These are phyloP conservation scores for Linum lewisii DNA, from an alignment of 345 rosid species.

Conservation along the genomic window DNA sequence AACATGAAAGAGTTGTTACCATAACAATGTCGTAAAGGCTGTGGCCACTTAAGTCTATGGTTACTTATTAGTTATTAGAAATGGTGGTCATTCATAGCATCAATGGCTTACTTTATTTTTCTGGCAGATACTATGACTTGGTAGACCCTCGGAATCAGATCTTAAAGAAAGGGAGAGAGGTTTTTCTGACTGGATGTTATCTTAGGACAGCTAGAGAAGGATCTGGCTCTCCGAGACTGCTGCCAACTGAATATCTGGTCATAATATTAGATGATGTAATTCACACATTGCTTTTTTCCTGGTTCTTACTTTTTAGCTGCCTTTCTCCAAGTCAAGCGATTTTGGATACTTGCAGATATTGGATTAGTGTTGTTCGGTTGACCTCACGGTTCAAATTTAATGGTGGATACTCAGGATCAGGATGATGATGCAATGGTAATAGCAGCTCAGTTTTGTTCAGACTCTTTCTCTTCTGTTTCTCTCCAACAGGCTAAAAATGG, in stretches of 20 bases:
- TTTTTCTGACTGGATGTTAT: conserved; percentile 81
- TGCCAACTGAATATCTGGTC: conserved; percentile 92
- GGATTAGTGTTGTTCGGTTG: conserved; percentile 3
- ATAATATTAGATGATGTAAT: conserved; percentile 78
- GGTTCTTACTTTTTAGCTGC: conserved; percentile 5
- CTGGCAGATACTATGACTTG: conserved; percentile 66
- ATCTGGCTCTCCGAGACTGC: conserved; percentile 63
- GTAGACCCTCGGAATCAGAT: conserved; percentile 65
- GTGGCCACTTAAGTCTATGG: too few species aligned
- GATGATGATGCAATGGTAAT: conserved; percentile 78
- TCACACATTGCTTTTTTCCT: conserved; percentile 1
- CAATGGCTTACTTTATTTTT: not conserved
- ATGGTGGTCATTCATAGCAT: too few species aligned
- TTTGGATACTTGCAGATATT: not conserved
- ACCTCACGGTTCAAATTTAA: conserved; percentile 9
- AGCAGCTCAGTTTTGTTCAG: conserved; percentile 78
- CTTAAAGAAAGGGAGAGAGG: conserved; percentile 75
- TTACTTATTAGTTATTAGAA: too few species aligned
- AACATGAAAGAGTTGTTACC: too few species aligned
- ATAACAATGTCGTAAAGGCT: too few species aligned
- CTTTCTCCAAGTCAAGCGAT: conserved; percentile 1
- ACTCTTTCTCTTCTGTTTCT: conserved; percentile 77
- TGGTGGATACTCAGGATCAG: conserved; percentile 44
- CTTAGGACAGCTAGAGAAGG: conserved; percentile 93
- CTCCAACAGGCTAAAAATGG: conserved; percentile 44